phyloP scores from a whole-genome alignment of 441 rosid genomes.

The Monsonia emarginata region DNA sequence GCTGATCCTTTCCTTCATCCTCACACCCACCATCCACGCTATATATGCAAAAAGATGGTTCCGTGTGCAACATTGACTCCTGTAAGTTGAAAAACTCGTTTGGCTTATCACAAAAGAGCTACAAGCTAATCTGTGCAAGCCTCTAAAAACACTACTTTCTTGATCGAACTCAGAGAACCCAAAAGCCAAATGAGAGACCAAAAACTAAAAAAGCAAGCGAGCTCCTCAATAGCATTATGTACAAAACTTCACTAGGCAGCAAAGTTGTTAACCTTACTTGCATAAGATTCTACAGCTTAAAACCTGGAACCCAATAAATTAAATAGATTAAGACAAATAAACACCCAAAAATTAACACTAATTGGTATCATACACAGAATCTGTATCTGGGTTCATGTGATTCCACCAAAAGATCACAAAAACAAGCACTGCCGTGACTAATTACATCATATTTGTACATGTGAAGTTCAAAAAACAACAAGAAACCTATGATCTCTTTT shows the following conservation, averaged over 20 bases:
- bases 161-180: constrained; percentile 15
- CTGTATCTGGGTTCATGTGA: no score
- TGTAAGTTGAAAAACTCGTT: constrained; percentile 6
- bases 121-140: constrained; percentile 18
- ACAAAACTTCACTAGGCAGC: no score
- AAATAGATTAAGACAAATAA: no score
- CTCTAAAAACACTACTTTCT: constrained; percentile 11
- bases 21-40: constrained; percentile 22
- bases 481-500: background rate
- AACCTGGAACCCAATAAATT: no score
- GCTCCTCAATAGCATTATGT: no score
- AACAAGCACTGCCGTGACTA: background rate
- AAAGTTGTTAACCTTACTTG: no score
- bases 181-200: constrained; percentile 7
- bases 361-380: no score
- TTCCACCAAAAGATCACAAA: no score
- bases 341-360: background rate
- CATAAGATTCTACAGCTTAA: no score
- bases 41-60: constrained; percentile 47
- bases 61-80: constrained; percentile 39
- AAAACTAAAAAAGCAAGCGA: background rate
- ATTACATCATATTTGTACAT: no score
- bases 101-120: constrained; percentile 15
- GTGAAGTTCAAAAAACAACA: no score
- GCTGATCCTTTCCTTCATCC: constrained; percentile 14